Evolutionary conservation across 768 basidiomycete species (phyloP), one percentile per base, ranked within the genome.

Genomic region (Tubosaeta brunneosetosa): DNA sequence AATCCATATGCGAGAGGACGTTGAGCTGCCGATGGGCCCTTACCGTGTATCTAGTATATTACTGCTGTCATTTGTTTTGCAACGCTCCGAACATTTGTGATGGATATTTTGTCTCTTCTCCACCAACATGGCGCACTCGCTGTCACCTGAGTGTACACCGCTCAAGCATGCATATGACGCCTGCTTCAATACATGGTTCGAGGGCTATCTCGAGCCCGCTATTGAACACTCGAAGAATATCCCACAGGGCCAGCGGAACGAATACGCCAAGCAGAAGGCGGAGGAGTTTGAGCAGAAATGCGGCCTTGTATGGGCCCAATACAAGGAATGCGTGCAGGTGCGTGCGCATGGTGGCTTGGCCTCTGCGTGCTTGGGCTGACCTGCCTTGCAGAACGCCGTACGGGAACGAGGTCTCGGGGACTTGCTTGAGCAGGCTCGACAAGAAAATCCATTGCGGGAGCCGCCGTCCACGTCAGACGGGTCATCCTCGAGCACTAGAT

Each of bases 151-250:
- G 74, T 98, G 95, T 72, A 97, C 94, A 6, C 86, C 89, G 0
- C 77, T 95, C 52, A 97, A 98, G 69, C 82, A 83, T 48, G 73
- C 82, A 50, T 98, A 97, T 66, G 94, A 98, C 69, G 76, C 88
- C 0, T 98, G 94, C 75, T 98, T 98, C 74, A 97, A 97, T 63
- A 82, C 88, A 8, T 97, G 94, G 95, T 94, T 99, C 61, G 94
- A 97, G 69, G 92, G 91, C 11, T 99, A 97, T 68, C 83, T 97
- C 22, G 88, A 93, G 63, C 93, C 93, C 9, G 84, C 83, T 10
- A 75, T 86, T 16, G 62, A 71, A 26, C 66, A 71, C 31, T 62
- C 75, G 50, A 70, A 75, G 13, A 70, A 71, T 14, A 60, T 72
- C 25, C 59, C 73, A 14, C 61, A 69, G 12, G 73, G 77, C 48